Conservation (phyloP, 225 moss, liverwort and hornwort genomes). For the Antitrichia curtipendula region DNA sequence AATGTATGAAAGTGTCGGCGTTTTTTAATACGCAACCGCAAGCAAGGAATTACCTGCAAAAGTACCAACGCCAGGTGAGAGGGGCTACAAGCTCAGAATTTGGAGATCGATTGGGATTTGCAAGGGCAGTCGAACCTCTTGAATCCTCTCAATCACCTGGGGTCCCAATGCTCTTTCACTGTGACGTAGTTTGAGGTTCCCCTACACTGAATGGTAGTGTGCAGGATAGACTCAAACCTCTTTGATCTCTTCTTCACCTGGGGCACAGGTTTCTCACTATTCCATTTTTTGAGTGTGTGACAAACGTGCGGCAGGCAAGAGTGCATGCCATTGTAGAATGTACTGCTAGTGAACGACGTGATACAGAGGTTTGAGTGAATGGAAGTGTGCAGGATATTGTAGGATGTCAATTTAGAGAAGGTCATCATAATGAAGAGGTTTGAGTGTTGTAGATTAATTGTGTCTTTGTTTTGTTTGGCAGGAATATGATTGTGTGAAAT, state of each 20-base stretch:
- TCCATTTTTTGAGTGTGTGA: not conserved
- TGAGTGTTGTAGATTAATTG: not conserved
- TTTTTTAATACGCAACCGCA: constrained; percentile 84
- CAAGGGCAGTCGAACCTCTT: not conserved
- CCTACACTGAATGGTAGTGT: not conserved
- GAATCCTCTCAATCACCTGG: not conserved
- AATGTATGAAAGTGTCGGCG: constrained; percentile 64
- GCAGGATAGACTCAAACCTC: not conserved
- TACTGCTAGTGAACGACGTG: no score
- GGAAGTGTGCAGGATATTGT: not conserved
- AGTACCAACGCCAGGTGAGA: constrained; percentile 55
- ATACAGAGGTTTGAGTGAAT: not conserved
- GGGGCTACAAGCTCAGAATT: not conserved
- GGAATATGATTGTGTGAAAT: constrained; percentile 69
- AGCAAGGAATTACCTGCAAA: constrained; percentile 58
- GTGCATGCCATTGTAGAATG: not conserved
- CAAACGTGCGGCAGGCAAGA: not conserved
- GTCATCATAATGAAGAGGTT: not conserved
- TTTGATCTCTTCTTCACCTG: not conserved
- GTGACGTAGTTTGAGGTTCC: not conserved
- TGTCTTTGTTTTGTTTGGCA: constrained; percentile 3
- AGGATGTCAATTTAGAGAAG: not conserved
- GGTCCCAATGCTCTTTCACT: not conserved
- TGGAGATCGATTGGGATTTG: not conserved
- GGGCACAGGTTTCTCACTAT: not conserved